Evolutionary conservation across 345 rosid genomes (phyloP).

Genomic region (Melastoma malabathricum): DNA sequence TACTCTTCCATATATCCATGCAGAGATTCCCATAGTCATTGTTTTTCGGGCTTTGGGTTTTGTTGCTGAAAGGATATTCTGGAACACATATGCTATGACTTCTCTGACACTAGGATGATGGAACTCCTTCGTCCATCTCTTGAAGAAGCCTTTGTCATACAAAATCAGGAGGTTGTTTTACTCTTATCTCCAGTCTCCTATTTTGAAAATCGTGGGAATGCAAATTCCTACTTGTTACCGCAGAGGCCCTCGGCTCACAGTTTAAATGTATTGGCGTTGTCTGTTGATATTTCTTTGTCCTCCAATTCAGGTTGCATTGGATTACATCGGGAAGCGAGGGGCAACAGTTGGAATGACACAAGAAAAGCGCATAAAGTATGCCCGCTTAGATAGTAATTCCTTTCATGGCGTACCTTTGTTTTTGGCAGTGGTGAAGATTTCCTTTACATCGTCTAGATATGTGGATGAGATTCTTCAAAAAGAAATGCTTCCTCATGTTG

Average conservation of each 20-base stretch:
- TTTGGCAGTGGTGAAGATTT: conserved; percentile 10
- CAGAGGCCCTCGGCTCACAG: too few relatives aligned
- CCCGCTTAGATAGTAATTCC: conserved; percentile 3
- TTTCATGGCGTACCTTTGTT: conserved; percentile 11
- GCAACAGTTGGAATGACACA: conserved; percentile 89
- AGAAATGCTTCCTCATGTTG: conserved; percentile 36
- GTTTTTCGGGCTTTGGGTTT: too few relatives aligned
- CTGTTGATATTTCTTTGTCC: too few relatives aligned
- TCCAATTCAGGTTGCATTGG: conserved; percentile 18
- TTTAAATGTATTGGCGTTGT: too few relatives aligned
- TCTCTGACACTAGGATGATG: conserved; percentile 89
- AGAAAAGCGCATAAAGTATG: conserved; percentile 93
- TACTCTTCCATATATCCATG: too few relatives aligned
- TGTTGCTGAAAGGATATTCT: conserved; percentile 79
- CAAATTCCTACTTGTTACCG: too few relatives aligned
- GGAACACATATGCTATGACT: conserved; percentile 90
- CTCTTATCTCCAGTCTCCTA: too few relatives aligned
- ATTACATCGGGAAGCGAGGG: conserved; percentile 33
- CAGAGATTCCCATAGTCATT: too few relatives aligned
- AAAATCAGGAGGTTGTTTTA: conserved; percentile 69
- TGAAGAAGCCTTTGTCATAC: conserved; percentile 99
- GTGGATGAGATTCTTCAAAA: conserved; percentile 83
- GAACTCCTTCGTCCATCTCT: conserved; percentile 92
- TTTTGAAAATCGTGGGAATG: too few relatives aligned
- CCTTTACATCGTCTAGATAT: conserved; percentile 39